Evolutionary conservation across 1,139 yeast species (phyloP).

Genomic region (Sugiyamaella novakii): DNA sequence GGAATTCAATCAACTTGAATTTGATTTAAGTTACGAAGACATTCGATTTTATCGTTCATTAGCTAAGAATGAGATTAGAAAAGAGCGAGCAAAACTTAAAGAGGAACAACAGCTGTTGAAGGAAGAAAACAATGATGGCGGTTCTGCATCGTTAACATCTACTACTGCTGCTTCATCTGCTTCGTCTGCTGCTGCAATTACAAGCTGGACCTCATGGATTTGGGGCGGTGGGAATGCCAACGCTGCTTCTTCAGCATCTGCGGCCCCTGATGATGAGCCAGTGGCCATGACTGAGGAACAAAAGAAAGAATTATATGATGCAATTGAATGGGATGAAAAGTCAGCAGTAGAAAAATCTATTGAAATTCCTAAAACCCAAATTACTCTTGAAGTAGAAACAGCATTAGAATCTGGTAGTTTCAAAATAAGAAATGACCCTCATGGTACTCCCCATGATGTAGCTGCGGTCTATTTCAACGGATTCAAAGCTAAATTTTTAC

Average conservation of each 20-base stretch:
- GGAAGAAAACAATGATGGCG: not conserved
- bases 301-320: slow-evolving; percentile 78
- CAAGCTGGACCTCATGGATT: slow-evolving; percentile 43
- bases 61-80: slow-evolving; percentile 66
- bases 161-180: slow-evolving; percentile 19
- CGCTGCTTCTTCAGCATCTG: slow-evolving; percentile 32
- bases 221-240: slow-evolving; percentile 40
- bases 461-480: slow-evolving; percentile 86
- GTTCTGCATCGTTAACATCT: slow-evolving; percentile 2
- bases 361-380: slow-evolving; percentile 73
- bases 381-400: slow-evolving; percentile 66
- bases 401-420: slow-evolving; percentile 77
- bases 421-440: slow-evolving; percentile 51
- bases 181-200: slow-evolving; percentile 22
- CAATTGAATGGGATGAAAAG: slow-evolving; percentile 87
- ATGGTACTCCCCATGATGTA: slow-evolving; percentile 46
- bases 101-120: slow-evolving; percentile 15
- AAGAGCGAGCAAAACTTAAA: slow-evolving; percentile 48
- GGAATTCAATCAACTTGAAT: slow-evolving; percentile 58
- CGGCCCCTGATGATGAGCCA: slow-evolving; percentile 31
- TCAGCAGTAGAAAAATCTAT: slow-evolving; percentile 55
- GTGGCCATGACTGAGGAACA: slow-evolving; percentile 49
- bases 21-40: slow-evolving; percentile 68
- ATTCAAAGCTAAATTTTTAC: slow-evolving; percentile 69
- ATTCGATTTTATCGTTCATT: slow-evolving; percentile 81